phyloP scores from a whole-genome alignment of 768 basidiomycete genomes.

The Naganishia onofrii region DNA sequence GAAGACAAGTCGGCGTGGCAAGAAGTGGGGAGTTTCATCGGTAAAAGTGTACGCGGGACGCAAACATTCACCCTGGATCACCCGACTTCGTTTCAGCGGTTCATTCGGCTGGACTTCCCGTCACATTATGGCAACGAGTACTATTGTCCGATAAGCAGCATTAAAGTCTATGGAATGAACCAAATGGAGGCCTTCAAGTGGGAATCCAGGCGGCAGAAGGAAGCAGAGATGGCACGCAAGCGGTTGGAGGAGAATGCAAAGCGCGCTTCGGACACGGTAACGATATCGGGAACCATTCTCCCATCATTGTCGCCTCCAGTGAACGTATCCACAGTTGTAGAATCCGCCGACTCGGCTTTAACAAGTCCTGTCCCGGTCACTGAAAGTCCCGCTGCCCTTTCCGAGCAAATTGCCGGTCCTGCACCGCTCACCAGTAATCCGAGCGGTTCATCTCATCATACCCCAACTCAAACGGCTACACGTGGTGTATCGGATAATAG shows the following conservation, averaged over 20 bases:
- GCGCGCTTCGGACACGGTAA: conserved; percentile 3
- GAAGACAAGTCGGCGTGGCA: conserved; percentile 59
- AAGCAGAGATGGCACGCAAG: conserved; percentile 31
- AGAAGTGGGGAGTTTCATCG: conserved; percentile 69
- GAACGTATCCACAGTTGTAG: not conserved
- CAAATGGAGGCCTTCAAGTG: conserved; percentile 96
- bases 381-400: not conserved
- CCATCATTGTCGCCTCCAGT: not conserved
- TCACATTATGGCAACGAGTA: conserved; percentile 92
- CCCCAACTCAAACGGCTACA: not conserved
- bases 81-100: conserved; percentile 72
- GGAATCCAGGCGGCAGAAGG: conserved; percentile 51
- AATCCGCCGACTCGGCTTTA: not conserved
- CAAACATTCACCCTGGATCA: conserved; percentile 47
- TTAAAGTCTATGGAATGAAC: conserved; percentile 91
- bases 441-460: not conserved
- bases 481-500: not conserved
- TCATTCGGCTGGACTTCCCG: conserved; percentile 87
- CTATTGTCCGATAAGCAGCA: conserved; percentile 88
- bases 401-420: not conserved
- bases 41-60: conserved; percentile 78
- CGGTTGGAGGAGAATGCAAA: conserved; percentile 22
- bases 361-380: not conserved
- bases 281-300: not conserved
- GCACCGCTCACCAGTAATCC: not conserved